Percentiles rank a stretch among this genome's conserved stretches.
These are phyloP conservation scores for Thalassiosira livingstoniorum DNA, from an alignment of 352 stramenopile genomes.

Conservation along the genomic window DNA sequence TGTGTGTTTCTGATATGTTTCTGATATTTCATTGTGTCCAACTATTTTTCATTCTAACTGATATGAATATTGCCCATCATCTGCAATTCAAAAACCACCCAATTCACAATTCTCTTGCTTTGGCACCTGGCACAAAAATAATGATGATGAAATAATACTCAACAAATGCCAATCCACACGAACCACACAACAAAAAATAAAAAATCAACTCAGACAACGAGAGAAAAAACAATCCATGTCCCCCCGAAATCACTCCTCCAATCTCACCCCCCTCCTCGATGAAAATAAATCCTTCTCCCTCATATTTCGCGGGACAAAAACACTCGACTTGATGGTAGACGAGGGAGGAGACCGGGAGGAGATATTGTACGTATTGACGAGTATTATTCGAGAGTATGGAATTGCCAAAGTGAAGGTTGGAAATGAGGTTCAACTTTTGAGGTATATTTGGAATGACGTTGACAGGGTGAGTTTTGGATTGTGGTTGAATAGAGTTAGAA, in stretches of 20 bases:
- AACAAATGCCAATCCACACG: too few species aligned
- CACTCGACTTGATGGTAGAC: constrained; percentile 75
- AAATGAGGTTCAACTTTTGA: constrained; percentile 78
- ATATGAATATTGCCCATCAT: too few species aligned
- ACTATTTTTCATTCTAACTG: too few species aligned
- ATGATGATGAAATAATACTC: too few species aligned
- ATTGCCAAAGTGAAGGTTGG: constrained; percentile 70
- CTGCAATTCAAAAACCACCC: too few species aligned
- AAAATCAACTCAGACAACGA: constrained; percentile 36
- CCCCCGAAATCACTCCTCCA: constrained; percentile 17
- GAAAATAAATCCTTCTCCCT: constrained; percentile 77
- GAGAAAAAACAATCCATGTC: constrained; percentile 48
- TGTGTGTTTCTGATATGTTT: too few species aligned
- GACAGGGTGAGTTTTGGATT: constrained; percentile 73
- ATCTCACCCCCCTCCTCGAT: constrained; percentile 63
- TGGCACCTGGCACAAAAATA: too few species aligned
- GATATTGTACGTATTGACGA: constrained; percentile 72
- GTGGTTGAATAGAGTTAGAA: too few species aligned
- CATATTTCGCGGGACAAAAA: constrained; percentile 80
- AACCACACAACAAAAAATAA: too few species aligned
- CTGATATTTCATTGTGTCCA: too few species aligned
- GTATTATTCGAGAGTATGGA: constrained; percentile 69
- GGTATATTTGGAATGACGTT: constrained; percentile 82
- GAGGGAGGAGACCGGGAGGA: constrained; percentile 65
- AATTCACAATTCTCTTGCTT: too few species aligned